Conservation (phyloP, 257 asterid species). For the Capsicum baccatum region DNA sequence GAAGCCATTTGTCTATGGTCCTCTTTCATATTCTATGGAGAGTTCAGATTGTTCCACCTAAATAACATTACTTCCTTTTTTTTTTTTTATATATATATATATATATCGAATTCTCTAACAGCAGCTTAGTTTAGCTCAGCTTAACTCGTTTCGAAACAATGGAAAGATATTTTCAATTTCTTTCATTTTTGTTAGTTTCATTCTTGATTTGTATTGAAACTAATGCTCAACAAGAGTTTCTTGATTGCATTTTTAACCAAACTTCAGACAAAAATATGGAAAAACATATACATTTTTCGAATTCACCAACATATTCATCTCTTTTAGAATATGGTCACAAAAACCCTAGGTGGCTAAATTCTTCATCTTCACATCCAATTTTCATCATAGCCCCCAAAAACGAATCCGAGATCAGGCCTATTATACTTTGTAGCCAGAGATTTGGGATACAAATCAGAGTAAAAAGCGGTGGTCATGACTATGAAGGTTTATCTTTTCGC, state of each 20-base stretch:
- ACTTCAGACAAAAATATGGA: neutral
- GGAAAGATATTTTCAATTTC: neutral
- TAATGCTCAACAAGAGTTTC: neutral
- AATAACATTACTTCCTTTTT: neutral
- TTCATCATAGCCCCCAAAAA: conserved; percentile 32
- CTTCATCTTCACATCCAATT: conserved; percentile 22
- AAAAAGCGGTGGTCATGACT: conserved; percentile 46
- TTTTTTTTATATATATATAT: neutral
- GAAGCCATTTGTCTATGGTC: neutral
- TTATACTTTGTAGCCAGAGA: conserved; percentile 30
- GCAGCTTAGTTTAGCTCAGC: neutral
- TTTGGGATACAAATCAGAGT: conserved; percentile 35
- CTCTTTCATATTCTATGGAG: neutral
- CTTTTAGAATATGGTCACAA: conserved; percentile 39
- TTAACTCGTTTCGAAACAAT: neutral
- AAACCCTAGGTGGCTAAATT: conserved; percentile 45
- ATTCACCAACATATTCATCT: conserved; percentile 36
- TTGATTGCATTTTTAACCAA: neutral
- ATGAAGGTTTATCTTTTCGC: conserved; percentile 43
- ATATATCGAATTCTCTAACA: neutral
- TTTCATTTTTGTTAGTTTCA: neutral
- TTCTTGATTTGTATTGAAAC: neutral
- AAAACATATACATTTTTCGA: conserved; percentile 21
- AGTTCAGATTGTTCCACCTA: neutral
- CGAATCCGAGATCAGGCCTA: conserved; percentile 28